Conservation (phyloP, 352 stramenopile species). For the Pythium diclinum region DNA sequence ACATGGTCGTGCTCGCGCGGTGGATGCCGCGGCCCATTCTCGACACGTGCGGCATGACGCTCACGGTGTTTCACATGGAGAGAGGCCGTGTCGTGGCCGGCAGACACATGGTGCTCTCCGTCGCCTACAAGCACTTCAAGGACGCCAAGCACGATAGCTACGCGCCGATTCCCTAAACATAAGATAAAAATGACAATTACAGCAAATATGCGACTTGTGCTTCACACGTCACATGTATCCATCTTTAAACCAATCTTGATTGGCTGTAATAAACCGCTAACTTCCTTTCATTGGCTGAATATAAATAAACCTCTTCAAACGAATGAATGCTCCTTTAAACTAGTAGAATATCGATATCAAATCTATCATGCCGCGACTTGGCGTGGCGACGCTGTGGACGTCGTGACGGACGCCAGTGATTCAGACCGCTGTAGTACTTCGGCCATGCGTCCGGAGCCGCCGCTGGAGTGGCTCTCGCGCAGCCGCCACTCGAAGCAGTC, state of each 20-base stretch:
- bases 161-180: slow-evolving; percentile 9
- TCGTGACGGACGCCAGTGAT: background rate
- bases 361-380: background rate
- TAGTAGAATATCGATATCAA: background rate
- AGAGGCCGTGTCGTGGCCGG: slow-evolving; percentile 6
- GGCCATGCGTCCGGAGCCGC: background rate
- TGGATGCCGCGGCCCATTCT: slow-evolving; percentile 5
- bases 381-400: background rate
- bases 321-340: background rate
- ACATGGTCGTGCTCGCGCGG: slow-evolving; percentile 17
- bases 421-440: slow-evolving; percentile 3
- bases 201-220: background rate
- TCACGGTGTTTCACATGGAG: slow-evolving; percentile 15
- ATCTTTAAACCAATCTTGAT: background rate
- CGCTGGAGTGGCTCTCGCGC: slow-evolving; percentile 13
- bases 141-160: slow-evolving; percentile 10
- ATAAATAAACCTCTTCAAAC: background rate
- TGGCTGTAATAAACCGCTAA: background rate
- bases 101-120: slow-evolving; percentile 19
- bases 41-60: slow-evolving; percentile 13
- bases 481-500: slow-evolving; percentile 64
- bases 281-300: background rate
- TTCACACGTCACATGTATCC: slow-evolving; percentile 1
- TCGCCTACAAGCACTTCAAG: slow-evolving; percentile 14
- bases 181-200: background rate